Conservation (phyloP, 768 basidiomycete species). For the Hortiboletus flavorubellus region DNA sequence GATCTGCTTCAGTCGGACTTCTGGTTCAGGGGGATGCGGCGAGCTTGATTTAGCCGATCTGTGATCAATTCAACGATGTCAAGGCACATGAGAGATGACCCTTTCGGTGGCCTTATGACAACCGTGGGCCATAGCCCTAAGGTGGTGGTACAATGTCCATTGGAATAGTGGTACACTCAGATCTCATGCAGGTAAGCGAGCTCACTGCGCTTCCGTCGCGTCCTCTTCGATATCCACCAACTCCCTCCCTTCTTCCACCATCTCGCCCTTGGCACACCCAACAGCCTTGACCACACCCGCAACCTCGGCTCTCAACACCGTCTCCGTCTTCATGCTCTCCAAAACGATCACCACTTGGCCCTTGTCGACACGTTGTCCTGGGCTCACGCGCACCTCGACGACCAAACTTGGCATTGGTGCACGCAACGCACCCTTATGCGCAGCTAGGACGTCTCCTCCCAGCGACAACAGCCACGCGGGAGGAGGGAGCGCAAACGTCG, state of each 20-base stretch:
- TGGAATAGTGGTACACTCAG: not conserved
- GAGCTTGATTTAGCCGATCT: too few species aligned
- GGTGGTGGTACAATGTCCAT: not conserved
- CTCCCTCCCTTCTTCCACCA: conserved; percentile 86
- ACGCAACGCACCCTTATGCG: conserved; percentile 61
- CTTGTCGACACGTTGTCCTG: conserved; percentile 75
- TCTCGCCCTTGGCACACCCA: conserved; percentile 80
- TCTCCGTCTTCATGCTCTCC: conserved; percentile 99
- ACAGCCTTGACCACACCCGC: conserved; percentile 70
- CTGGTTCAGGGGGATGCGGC: too few species aligned
- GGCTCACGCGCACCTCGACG: conserved; percentile 78
- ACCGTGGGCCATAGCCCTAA: too few species aligned
- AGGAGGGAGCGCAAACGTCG: conserved; percentile 61
- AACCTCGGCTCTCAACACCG: conserved; percentile 69
- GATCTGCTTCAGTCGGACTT: too few species aligned
- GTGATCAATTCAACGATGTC: too few species aligned
- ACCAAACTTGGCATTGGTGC: conserved; percentile 95
- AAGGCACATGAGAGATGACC: too few species aligned
- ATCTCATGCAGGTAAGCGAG: not conserved
- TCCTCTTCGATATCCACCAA: conserved; percentile 64
- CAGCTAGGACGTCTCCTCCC: conserved; percentile 53
- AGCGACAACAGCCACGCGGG: conserved; percentile 70
- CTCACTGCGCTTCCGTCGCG: conserved; percentile 12
- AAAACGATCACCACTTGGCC: conserved; percentile 80
- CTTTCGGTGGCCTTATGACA: too few species aligned